phyloP scores from a whole-genome alignment of 371 early-diverging fungal species.

The Circinella umbellata region DNA sequence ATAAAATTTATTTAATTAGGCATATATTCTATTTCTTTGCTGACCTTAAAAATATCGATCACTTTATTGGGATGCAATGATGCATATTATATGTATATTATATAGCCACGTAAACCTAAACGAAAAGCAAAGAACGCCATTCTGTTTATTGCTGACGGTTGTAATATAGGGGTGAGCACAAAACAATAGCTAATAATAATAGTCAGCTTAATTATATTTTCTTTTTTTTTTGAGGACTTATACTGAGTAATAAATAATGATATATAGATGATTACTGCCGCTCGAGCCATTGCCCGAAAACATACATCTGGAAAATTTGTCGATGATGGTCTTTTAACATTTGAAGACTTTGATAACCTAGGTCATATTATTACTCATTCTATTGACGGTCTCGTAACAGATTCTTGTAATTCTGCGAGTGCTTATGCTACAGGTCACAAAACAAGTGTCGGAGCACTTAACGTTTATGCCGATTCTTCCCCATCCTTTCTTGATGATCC shows the following conservation, averaged over 20 bases:
- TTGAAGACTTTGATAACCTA: constrained; percentile 67
- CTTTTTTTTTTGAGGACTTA: no score
- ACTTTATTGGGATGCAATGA: no score
- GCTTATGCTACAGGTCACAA: constrained; percentile 76
- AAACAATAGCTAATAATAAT: no score
- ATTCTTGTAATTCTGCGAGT: constrained; percentile 78
- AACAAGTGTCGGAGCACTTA: constrained; percentile 60
- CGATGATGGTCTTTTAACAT: constrained; percentile 52
- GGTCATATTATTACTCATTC: constrained; percentile 76
- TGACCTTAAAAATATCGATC: no score
- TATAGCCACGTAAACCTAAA: constrained; percentile 47
- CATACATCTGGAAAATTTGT: constrained; percentile 57
- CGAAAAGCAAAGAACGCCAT: constrained; percentile 75
- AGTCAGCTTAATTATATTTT: no score
- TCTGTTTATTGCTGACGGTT: constrained; percentile 78
- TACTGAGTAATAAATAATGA: not conserved
- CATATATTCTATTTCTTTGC: no score
- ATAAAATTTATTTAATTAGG: not conserved
- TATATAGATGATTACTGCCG: constrained; percentile 62
- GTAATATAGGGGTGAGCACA: constrained; percentile 51
- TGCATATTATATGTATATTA: not conserved
- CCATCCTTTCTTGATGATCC: constrained; percentile 58
- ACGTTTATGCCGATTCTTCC: constrained; percentile 69
- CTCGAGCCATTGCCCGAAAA: constrained; percentile 57
- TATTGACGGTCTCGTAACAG: constrained; percentile 72